Base-by-base conservation (phyloP, 441 rosid genomes). In the Lepidium campestre region DNA sequence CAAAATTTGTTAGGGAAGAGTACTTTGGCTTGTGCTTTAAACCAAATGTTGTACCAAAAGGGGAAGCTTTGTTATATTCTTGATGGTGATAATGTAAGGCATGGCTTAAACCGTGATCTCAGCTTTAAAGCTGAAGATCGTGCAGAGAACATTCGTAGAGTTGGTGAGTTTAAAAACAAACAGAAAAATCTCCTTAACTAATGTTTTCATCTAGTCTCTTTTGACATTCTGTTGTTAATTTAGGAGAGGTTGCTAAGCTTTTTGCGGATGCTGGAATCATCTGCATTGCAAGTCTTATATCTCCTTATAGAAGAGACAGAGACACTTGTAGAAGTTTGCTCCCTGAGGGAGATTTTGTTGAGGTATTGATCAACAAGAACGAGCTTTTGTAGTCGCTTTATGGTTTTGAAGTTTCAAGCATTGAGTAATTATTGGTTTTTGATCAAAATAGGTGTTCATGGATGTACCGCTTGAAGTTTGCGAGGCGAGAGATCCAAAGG, bases 191-290 rank as follows among this genome's bases (percentile, higher is more conserved):
- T 36, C 0, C 3, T 34, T 23, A 36, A 37, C 36, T 25, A 36
- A 31, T 25, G 0, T 15, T 62, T 9, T 53, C 8, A 4, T 45
- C 18, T 55, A 13, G 18, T 57, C 12, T 1, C 12, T 40, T 15
- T 60, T 42, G 15, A 45, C 37, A 37, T 45, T 25, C 5, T 44
- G 29, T 36, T 37, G 17, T 35, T 18, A 2, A 0, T 54, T 50
- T 74, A 86, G 92, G 89, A 2, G 93, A 87, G 80, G 90, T 87
- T 40, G 90, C 90, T 23, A 87, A 83, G 79, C 88, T 87, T 39
- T 87, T 85, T 75, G 86, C 88, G n/a, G 93, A 87, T 76, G 80
- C 90, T 12, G 88, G 90, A 68, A 42, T 87, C 40, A 81, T 87
- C 58, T 85, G 93, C 81, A 78, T 87, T 67, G 90, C 90, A 11